Evolutionary conservation across 2,329 filamentous ascomycete genomes (phyloP).

Genomic region (Ophiostoma triangulosporum): DNA sequence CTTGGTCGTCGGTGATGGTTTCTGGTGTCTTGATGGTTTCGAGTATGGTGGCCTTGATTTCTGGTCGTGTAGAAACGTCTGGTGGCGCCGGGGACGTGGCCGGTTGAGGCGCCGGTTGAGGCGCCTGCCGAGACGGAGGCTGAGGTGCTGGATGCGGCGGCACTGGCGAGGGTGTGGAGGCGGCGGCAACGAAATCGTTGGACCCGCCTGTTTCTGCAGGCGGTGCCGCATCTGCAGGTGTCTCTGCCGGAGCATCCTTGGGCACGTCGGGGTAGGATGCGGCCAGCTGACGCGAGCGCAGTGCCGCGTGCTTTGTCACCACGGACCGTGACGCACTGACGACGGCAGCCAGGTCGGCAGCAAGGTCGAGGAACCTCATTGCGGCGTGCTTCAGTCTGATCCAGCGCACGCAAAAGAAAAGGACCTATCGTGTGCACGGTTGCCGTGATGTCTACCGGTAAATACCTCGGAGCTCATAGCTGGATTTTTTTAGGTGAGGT

Average conservation of each 20-base stretch:
- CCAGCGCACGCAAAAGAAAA: neutral
- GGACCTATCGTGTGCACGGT: neutral
- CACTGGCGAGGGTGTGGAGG: neutral
- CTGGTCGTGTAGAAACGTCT: neutral
- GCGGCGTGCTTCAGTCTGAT: neutral
- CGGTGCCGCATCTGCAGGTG: neutral
- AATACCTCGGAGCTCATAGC: neutral
- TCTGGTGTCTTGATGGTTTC: neutral
- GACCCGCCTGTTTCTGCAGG: neutral
- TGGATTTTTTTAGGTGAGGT: slow-evolving; percentile 2
- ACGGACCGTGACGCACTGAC: slow-evolving; percentile 56
- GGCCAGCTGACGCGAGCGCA: slow-evolving; percentile 39
- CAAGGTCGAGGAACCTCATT: slow-evolving; percentile 50
- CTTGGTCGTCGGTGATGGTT: neutral
- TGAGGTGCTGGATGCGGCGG: neutral
- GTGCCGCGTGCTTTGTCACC: slow-evolving; percentile 46
- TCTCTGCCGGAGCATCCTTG: neutral
- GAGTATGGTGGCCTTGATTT: neutral
- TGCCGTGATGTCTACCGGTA: neutral
- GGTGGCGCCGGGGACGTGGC: neutral
- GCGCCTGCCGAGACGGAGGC: neutral
- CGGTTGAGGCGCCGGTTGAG: neutral
- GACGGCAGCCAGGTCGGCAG: slow-evolving; percentile 56
- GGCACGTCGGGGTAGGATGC: neutral
- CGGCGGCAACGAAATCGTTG: neutral